These are phyloP conservation scores for Thalia dealbata DNA, from an alignment of 176 grass and related monocot genomes.

Conservation along the genomic window DNA sequence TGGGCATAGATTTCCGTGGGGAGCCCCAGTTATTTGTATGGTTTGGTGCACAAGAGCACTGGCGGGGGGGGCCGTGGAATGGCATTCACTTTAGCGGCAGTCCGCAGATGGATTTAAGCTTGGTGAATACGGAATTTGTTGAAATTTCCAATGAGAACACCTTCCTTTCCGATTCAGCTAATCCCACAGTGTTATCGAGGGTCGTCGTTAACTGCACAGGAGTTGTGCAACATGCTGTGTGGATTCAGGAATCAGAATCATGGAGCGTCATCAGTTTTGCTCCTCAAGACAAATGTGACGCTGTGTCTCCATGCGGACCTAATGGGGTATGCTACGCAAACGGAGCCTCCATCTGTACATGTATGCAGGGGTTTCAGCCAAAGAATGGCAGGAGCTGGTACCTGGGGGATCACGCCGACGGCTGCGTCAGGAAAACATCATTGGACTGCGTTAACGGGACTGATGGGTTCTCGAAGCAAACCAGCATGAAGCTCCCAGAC, in stretches of 20 bases:
- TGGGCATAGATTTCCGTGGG: too few species aligned
- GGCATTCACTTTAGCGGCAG: conserved; percentile 55
- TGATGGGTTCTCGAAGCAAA: conserved; percentile 35
- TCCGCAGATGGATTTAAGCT: conserved; percentile 46
- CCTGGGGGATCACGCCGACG: conserved; percentile 40
- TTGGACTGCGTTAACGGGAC: conserved; percentile 32
- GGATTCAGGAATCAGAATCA: background rate
- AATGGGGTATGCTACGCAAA: conserved; percentile 42
- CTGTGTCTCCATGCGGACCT: conserved; percentile 42
- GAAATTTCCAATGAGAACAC: background rate
- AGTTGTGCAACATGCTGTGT: background rate
- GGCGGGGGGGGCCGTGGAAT: conserved; percentile 64
- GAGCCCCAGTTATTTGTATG: conserved; percentile 26
- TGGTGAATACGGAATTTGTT: conserved; percentile 33
- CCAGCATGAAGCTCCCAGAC: conserved; percentile 51
- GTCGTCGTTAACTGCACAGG: background rate
- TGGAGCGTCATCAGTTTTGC: background rate
- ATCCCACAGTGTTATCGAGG: background rate
- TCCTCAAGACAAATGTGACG: conserved; percentile 19
- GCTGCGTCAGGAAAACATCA: conserved; percentile 34
- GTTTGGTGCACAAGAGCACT: conserved; percentile 6
- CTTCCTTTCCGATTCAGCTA: background rate
- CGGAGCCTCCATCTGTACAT: conserved; percentile 27
- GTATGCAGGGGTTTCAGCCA: conserved; percentile 44
- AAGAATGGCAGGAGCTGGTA: conserved; percentile 38